phyloP scores from a whole-genome alignment of 345 rosid species.

The Lepidium aucheri region DNA sequence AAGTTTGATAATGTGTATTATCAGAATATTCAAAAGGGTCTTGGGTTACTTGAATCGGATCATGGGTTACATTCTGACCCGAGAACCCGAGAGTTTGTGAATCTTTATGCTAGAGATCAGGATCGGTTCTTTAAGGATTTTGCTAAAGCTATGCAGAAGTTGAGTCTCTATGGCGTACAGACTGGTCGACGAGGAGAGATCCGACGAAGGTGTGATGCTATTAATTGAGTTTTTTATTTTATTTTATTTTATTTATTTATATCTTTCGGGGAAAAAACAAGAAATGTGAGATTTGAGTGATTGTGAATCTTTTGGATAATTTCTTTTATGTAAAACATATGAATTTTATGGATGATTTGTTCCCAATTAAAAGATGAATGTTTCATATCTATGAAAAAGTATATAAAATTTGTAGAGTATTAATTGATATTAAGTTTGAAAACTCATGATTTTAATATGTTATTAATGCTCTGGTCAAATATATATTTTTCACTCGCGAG shows the following conservation, averaged over 20 bases:
- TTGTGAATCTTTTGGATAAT: constrained; percentile 6
- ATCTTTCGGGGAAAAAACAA: neutral
- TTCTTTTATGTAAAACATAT: constrained; percentile 7
- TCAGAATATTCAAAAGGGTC: constrained; percentile 70
- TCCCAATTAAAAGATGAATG: neutral
- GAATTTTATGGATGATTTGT: neutral
- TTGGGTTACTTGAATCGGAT: constrained; percentile 75
- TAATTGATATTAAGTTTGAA: no score
- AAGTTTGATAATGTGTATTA: constrained; percentile 79
- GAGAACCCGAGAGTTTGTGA: constrained; percentile 58
- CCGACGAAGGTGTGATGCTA: constrained; percentile 82
- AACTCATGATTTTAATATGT: no score
- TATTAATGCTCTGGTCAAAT: no score
- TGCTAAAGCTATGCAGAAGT: constrained; percentile 72
- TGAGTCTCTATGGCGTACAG: constrained; percentile 56
- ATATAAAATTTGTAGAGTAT: no score
- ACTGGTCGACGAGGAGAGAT: constrained; percentile 89
- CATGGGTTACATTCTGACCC: constrained; percentile 50
- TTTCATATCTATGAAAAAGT: no score
- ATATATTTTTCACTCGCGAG: no score
- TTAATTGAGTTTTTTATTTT: constrained; percentile 33
- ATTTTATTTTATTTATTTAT: neutral
- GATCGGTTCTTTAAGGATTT: constrained; percentile 59
- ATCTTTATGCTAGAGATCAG: constrained; percentile 59
- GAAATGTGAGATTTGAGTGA: constrained; percentile 9